A percentile compares a stretch with the other conserved stretches of the same genome.
phyloP scores from a whole-genome alignment of 2,329 filamentous ascomycete species.

The Colletotrichum sp. region DNA sequence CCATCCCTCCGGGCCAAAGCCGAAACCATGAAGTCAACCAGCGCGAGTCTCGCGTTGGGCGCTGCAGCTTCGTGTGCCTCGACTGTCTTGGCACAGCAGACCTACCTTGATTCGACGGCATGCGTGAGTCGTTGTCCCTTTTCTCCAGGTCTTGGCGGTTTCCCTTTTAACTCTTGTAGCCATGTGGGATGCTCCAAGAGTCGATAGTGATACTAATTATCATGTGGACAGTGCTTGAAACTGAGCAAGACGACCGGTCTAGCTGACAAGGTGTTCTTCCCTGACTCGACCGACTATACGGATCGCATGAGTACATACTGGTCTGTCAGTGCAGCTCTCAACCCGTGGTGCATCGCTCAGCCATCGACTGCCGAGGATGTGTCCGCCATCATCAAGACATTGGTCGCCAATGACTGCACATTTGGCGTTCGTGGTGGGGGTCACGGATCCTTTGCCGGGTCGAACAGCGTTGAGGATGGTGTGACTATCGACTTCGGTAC shows the following conservation, averaged over 20 bases:
- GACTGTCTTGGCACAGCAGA: neutral
- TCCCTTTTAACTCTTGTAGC: accelerated
- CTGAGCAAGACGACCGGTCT: conserved; percentile 27
- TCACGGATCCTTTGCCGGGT: conserved; percentile 35
- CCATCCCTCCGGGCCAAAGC: neutral
- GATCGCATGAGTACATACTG: conserved; percentile 39
- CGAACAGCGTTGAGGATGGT: conserved; percentile 41
- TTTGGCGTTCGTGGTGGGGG: conserved; percentile 46
- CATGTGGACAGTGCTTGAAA: conserved; percentile 28
- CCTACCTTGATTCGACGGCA: neutral
- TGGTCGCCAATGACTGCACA: conserved; percentile 32
- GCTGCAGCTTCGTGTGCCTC: neutral
- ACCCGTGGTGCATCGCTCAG: conserved; percentile 40
- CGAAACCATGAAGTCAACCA: neutral
- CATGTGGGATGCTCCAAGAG: neutral
- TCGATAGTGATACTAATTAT: neutral
- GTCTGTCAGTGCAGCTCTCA: conserved; percentile 38
- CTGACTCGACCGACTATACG: conserved; percentile 29
- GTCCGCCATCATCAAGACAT: conserved; percentile 36
- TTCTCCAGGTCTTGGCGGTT: neutral
- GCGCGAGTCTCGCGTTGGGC: neutral
- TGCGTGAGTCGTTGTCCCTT: neutral
- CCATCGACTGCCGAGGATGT: conserved; percentile 40
- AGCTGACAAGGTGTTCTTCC: conserved; percentile 32
- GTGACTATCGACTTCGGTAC: conserved; percentile 41